Conservation (phyloP, 2,329 filamentous ascomycete species). For the Aspergillus luchuensis region DNA sequence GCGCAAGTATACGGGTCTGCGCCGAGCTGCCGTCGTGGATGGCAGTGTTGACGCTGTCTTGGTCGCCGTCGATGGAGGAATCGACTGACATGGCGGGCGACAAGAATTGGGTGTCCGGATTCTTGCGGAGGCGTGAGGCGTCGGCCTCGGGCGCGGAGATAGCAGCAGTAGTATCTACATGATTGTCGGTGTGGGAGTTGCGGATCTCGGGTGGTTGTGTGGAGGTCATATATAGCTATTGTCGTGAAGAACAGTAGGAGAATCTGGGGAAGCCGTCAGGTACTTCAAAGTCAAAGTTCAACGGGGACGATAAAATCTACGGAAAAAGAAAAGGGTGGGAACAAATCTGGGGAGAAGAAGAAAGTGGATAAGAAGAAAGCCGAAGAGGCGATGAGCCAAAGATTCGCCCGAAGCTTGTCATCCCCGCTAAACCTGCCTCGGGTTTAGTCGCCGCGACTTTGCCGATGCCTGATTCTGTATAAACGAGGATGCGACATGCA, state of each 20-base stretch:
- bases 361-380: neutral
- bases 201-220: slow-evolving; percentile 9
- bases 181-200: slow-evolving; percentile 2
- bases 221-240: slow-evolving; percentile 15
- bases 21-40: slow-evolving; percentile 17
- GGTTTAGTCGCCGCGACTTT: slow-evolving; percentile 3
- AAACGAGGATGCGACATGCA: neutral
- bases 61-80: slow-evolving; percentile 17
- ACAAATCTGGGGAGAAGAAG: neutral
- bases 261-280: neutral
- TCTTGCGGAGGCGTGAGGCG: slow-evolving; percentile 6
- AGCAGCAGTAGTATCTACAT: slow-evolving; percentile 17
- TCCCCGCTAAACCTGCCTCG: slow-evolving; percentile 13
- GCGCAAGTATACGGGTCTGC: slow-evolving; percentile 13
- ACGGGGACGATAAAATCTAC: neutral
- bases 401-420: slow-evolving; percentile 8
- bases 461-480: neutral
- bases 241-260: neutral
- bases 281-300: neutral
- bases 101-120: neutral
- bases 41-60: slow-evolving; percentile 23
- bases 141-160: neutral
- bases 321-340: neutral
- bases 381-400: neutral
- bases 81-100: neutral